phyloP scores from a whole-genome alignment of 441 rosid genomes.

The Adansonia madagascariensis region DNA sequence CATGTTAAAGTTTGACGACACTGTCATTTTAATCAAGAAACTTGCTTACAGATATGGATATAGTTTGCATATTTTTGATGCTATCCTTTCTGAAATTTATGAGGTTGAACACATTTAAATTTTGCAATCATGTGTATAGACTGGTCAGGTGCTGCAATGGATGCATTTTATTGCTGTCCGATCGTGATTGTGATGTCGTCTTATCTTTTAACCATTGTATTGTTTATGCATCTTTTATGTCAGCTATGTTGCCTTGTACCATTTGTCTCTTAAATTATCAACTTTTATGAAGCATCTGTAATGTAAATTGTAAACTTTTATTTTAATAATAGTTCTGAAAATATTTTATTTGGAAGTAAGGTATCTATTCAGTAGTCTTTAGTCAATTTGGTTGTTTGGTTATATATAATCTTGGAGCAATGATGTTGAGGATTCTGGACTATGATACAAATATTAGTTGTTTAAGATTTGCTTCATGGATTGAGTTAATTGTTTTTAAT shows the following conservation, averaged over 20 bases:
- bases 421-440: slow-evolving; percentile 3
- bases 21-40: neutral
- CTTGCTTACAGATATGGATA: neutral
- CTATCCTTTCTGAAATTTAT: neutral
- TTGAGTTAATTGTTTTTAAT: neutral
- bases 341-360: neutral
- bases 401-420: neutral
- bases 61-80: neutral
- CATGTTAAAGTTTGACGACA: neutral
- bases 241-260: neutral
- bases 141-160: neutral
- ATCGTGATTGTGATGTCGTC: neutral
- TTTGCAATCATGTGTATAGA: neutral
- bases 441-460: neutral
- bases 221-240: neutral
- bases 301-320: neutral
- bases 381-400: neutral
- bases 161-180: neutral
- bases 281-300: neutral
- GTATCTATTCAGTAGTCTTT: slow-evolving; percentile 4
- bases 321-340: neutral
- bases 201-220: neutral
- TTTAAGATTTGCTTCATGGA: neutral
- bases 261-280: neutral
- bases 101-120: neutral